Conservation (phyloP, 352 stramenopile genomes). For the Blastocystis sp. region DNA sequence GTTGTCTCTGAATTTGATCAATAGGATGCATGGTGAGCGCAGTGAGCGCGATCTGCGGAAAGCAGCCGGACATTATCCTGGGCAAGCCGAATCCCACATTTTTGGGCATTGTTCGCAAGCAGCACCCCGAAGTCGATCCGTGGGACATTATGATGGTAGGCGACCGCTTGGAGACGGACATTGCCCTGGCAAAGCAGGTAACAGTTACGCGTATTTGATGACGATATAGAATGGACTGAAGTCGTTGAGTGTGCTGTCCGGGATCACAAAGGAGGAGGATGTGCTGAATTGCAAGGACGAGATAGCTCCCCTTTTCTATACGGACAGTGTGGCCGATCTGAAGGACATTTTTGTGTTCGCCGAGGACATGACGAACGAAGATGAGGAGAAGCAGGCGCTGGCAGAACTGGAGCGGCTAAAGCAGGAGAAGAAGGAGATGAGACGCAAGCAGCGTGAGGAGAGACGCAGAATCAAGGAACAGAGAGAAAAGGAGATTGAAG, state of each 20-base stretch:
- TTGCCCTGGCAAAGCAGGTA: slow-evolving; percentile 6
- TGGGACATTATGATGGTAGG: slow-evolving; percentile 48
- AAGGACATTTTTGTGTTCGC: slow-evolving; percentile 42
- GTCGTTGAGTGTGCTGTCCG: slow-evolving; percentile 19
- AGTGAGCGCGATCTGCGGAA: slow-evolving; percentile 26
- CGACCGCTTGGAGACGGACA: slow-evolving; percentile 22
- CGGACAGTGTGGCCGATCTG: neutral
- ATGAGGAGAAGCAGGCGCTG: slow-evolving; percentile 58
- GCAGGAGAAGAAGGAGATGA: slow-evolving; percentile 14
- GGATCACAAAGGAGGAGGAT: slow-evolving; percentile 16
- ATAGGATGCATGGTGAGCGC: slow-evolving; percentile 35
- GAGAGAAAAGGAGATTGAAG: slow-evolving; percentile 15
- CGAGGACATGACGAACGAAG: slow-evolving; percentile 61
- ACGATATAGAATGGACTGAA: slow-evolving; percentile 27
- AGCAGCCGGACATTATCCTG: slow-evolving; percentile 1
- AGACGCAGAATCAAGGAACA: slow-evolving; percentile 5
- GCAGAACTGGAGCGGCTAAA: slow-evolving; percentile 29
- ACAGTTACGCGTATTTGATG: neutral
- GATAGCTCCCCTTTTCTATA: slow-evolving; percentile 2
- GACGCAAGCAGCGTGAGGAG: slow-evolving; percentile 31
- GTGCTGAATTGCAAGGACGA: neutral
- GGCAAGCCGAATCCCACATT: slow-evolving; percentile 8
- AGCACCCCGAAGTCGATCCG: neutral
- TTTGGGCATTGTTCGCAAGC: neutral
- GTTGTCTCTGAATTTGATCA: neutral